Percentiles rank a stretch among this genome's conserved stretches.
These are phyloP conservation scores for Talaromyces nanjingensis DNA, from an alignment of 495 filamentous ascomycete species.

Conservation along the genomic window DNA sequence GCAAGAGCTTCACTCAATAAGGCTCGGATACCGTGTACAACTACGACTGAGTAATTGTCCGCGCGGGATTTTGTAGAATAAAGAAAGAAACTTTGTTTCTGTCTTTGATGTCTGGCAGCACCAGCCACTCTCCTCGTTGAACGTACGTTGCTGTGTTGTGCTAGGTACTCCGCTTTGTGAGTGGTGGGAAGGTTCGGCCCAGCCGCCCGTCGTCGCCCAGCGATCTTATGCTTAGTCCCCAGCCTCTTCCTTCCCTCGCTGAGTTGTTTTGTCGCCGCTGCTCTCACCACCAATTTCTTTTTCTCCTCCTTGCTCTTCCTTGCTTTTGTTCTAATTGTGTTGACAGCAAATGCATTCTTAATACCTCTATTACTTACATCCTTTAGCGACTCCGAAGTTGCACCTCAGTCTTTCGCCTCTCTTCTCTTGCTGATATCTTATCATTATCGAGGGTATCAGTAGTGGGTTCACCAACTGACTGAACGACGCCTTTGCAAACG, in stretches of 20 bases:
- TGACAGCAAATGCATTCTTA: background rate
- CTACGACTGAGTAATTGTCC: background rate
- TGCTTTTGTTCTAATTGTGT: background rate
- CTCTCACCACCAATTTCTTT: background rate
- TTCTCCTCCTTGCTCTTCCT: background rate
- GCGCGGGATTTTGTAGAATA: background rate
- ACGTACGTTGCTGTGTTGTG: background rate
- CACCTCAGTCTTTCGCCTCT: background rate
- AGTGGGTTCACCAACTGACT: slow-evolving; percentile 1
- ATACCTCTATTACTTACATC: background rate
- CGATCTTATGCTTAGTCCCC: slow-evolving; percentile 2
- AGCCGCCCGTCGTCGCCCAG: slow-evolving; percentile 8
- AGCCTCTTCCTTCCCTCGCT: slow-evolving; percentile 1
- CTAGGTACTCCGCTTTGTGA: background rate
- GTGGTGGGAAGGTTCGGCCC: slow-evolving; percentile 11
- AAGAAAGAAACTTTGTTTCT: background rate
- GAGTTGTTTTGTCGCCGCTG: background rate
- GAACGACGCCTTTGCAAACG: background rate
- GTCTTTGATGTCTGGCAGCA: background rate
- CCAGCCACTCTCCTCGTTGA: background rate
- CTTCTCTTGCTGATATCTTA: slow-evolving; percentile 1
- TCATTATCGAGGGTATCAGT: background rate
- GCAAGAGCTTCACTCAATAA: background rate
- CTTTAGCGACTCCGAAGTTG: background rate
- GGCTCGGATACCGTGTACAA: background rate